These are phyloP conservation scores for Vitis hybrid DNA, from an alignment of 177 flowering plant genomes.

Conservation along the genomic window DNA sequence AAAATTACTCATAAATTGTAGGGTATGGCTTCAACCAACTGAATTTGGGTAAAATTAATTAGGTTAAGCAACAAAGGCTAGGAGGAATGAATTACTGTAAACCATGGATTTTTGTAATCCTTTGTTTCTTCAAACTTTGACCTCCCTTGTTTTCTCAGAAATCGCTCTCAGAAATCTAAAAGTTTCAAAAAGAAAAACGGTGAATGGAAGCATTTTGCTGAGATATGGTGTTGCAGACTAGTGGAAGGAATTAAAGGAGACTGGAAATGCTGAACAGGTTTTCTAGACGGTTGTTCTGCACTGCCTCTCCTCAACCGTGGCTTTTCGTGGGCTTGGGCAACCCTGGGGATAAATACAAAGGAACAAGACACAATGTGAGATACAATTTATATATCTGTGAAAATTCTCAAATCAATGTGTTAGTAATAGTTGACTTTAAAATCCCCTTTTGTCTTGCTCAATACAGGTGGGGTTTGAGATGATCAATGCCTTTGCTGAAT, in stretches of 20 bases:
- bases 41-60: no score
- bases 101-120: no score
- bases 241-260: background rate
- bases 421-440: background rate
- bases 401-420: background rate
- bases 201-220: background rate
- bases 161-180: background rate
- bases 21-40: no score
- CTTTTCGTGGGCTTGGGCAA: conserved; percentile 93
- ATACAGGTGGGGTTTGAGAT: conserved; percentile 87
- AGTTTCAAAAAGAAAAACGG: no score
- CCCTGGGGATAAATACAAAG: conserved; percentile 85
- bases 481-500: conserved; percentile 82
- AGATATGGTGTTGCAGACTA: background rate
- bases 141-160: background rate
- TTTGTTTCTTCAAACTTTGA: background rate
- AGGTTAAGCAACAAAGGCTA: no score
- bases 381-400: background rate
- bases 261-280: conserved; percentile 30
- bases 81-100: no score
- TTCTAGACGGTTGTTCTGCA: conserved; percentile 42
- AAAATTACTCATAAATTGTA: no score
- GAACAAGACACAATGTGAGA: conserved; percentile 85
- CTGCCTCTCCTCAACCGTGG: conserved; percentile 65
- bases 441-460: background rate